Base-by-base conservation (phyloP, 768 basidiomycete genomes). In the Sarcodon sp. region DNA sequence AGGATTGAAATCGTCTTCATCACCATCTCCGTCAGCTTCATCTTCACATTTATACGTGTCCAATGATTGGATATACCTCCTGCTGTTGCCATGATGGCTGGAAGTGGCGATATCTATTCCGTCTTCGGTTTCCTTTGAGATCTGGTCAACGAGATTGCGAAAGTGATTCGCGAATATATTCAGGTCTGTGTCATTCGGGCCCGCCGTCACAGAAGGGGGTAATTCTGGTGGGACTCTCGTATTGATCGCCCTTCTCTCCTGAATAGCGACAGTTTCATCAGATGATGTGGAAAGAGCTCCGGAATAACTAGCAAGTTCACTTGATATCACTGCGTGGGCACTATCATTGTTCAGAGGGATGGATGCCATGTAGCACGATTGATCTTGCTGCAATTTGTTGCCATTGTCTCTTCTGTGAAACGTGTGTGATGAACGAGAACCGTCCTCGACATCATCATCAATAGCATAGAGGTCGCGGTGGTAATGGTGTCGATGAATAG, bases 81-180 rank as follows among this genome's bases (percentile, higher is more conserved):
- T n/a, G 38, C 47, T 34, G 15, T 51, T 8, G 53, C 43, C 10
- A 54, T 55, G 18, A 53, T 32, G 9, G 57, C 43, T 36, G 63
- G 55, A 21, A 36, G 59, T 59, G 1, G 70, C 67, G 47, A 65
- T 59, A 10, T 61, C 60, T 11, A 77, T 47, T 0, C 64, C 72
- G 1, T 70, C 72, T 31, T 78, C 77, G 1, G 75, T 69, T 53
- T 81, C 79, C 18, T 66, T 69, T 33, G 66, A 61, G 38, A 79
- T 69, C 50, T 76, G 72, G 13, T 66, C 62, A 33, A 80, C 65
- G 35, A 80, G 59, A 2, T 67, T 59, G 10, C 69, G 70, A 60
- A 80, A 80, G 16, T 69, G 69, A 49, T 76, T 72, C 3, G 66
- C 67, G 54, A 76, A 75, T 36, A 59, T 59, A 44, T 66, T 61